A percentile compares a stretch with the other conserved stretches of the same genome.
phyloP scores from a whole-genome alignment of 257 asterid species.

The Scutellaria barbata region DNA sequence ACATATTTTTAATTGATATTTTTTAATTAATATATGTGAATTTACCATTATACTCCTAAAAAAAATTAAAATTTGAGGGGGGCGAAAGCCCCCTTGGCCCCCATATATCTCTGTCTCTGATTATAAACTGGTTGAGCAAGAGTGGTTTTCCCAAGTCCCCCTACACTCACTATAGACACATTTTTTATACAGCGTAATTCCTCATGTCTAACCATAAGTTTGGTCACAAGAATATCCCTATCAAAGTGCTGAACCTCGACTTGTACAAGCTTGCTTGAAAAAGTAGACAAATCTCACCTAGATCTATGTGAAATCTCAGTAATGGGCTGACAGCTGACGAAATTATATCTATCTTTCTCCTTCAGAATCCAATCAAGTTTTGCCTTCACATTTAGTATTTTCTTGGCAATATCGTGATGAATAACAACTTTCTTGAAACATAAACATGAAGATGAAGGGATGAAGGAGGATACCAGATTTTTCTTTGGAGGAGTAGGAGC shows the following conservation, averaged over 20 bases:
- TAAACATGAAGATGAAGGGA: neutral
- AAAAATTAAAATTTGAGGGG: too few relatives aligned
- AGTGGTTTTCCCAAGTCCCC: conserved; percentile 19
- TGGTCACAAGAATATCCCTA: neutral
- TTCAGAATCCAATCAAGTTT: neutral
- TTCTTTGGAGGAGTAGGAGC: neutral
- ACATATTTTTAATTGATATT: too few relatives aligned
- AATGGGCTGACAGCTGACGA: neutral
- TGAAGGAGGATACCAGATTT: neutral
- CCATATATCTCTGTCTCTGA: too few relatives aligned
- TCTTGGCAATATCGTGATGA: neutral
- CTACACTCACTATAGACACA: conserved; percentile 4
- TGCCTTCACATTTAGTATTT: neutral
- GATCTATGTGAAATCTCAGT: neutral
- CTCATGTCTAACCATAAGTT: neutral
- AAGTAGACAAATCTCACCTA: neutral
- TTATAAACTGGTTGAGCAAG: conserved; percentile 19
- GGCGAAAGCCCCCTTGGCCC: too few relatives aligned
- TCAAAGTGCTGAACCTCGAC: neutral
- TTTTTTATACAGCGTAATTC: neutral
- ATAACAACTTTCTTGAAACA: neutral
- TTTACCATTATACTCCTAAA: too few relatives aligned
- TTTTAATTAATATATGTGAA: too few relatives aligned
- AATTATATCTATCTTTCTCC: neutral
- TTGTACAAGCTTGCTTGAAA: neutral